Percentiles rank a stretch among this genome's conserved stretches.
These are phyloP conservation scores for Yamadazyma aaseri DNA, from an alignment of 1,139 yeast genomes.

Conservation along the genomic window DNA sequence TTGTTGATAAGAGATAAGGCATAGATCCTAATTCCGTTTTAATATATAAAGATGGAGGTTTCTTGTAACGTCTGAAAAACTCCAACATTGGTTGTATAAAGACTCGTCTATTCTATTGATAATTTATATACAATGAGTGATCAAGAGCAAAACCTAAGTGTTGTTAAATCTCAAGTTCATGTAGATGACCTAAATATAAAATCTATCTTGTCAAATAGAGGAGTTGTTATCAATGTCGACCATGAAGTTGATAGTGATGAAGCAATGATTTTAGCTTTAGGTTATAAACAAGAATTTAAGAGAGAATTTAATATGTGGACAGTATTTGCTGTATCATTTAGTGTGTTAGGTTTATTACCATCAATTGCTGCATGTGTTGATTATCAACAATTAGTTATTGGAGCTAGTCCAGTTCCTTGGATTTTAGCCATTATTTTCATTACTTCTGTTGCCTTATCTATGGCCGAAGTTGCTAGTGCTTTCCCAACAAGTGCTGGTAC, in stretches of 20 bases:
- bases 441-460: slow-evolving; percentile 47
- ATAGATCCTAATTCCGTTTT: too few species aligned
- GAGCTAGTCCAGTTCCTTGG: slow-evolving; percentile 58
- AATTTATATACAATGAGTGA: slow-evolving; percentile 13
- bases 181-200: slow-evolving; percentile 40
- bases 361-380: slow-evolving; percentile 61
- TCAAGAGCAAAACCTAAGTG: slow-evolving; percentile 20
- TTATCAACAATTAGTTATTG: slow-evolving; percentile 53
- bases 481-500: slow-evolving; percentile 52
- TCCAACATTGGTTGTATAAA: too few species aligned
- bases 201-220: slow-evolving; percentile 41
- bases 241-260: slow-evolving; percentile 53
- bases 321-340: slow-evolving; percentile 67
- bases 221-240: slow-evolving; percentile 41
- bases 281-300: slow-evolving; percentile 72
- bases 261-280: slow-evolving; percentile 60
- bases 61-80: too few species aligned
- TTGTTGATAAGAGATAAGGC: too few species aligned
- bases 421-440: slow-evolving; percentile 50
- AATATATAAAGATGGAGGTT: too few species aligned
- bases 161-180: slow-evolving; percentile 35
- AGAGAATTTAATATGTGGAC: slow-evolving; percentile 66
- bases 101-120: too few species aligned
- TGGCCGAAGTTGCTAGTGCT: slow-evolving; percentile 49
- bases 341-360: slow-evolving; percentile 70